Evolutionary conservation across 257 asterid genomes (phyloP).

Genomic region (Solanum bulbocastanum): DNA sequence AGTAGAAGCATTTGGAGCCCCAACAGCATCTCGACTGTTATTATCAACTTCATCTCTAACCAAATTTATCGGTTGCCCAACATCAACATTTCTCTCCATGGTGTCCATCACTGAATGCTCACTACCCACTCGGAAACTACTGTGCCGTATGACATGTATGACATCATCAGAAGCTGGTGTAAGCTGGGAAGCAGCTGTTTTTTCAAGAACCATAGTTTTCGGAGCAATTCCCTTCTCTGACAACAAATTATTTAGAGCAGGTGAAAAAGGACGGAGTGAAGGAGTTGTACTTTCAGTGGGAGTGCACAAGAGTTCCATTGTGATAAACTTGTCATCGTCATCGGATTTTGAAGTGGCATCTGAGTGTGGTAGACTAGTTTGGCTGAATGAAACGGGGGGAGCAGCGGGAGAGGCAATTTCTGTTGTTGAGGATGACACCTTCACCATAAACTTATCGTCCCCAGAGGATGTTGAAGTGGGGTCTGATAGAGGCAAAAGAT

Average conservation of each 20-base stretch:
- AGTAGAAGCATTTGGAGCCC: background rate
- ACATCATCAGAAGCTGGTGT: conserved; percentile 51
- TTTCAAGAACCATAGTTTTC: conserved; percentile 34
- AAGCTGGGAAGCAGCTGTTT: conserved; percentile 20
- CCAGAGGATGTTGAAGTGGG: conserved; percentile 22
- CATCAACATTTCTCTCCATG: conserved; percentile 21
- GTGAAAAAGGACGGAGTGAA: conserved; percentile 20
- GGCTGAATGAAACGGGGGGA: conserved; percentile 25
- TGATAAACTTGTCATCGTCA: conserved; percentile 46
- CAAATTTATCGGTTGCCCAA: conserved; percentile 35
- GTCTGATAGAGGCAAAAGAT: conserved; percentile 1
- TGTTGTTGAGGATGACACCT: conserved; percentile 13
- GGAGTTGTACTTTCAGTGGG: conserved; percentile 23
- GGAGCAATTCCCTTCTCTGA: conserved; percentile 25
- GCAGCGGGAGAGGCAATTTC: conserved; percentile 22
- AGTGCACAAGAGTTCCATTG: conserved; percentile 28
- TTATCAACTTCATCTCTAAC: conserved; percentile 36
- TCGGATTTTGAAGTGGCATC: conserved; percentile 20
- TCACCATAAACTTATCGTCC: conserved; percentile 46
- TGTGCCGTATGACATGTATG: conserved; percentile 55
- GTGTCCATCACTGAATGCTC: conserved; percentile 33
- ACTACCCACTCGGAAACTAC: conserved; percentile 49
- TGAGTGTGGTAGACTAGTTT: conserved; percentile 17
- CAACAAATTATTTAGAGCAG: conserved; percentile 24
- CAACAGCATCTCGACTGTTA: background rate